Percentiles rank a stretch among this genome's conserved stretches.
Evolutionary conservation across 495 filamentous ascomycete genomes (phyloP).

Genomic region (Apodospora peruviana): DNA sequence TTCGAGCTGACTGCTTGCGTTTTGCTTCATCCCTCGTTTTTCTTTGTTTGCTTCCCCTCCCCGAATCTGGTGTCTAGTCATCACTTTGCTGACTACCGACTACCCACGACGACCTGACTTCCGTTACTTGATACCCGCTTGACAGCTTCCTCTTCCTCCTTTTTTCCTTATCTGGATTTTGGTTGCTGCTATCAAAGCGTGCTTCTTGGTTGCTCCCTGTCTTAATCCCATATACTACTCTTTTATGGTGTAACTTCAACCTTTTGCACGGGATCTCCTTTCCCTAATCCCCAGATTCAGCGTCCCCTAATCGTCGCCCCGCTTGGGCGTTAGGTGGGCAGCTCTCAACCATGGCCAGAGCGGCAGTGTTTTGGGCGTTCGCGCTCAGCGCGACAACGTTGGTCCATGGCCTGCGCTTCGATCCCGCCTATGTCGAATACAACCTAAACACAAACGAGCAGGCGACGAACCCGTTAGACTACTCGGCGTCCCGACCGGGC

Average conservation of each 20-base stretch:
- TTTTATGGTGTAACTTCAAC: neutral
- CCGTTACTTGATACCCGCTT: slow-evolving; percentile 7
- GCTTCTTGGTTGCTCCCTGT: neutral
- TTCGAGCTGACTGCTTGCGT: neutral
- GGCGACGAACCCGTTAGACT: slow-evolving; percentile 53
- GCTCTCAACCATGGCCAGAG: slow-evolving; percentile 10
- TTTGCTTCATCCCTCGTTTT: neutral
- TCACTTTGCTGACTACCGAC: slow-evolving; percentile 3
- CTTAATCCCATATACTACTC: no score
- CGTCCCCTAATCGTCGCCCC: neutral
- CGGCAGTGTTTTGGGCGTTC: slow-evolving; percentile 1
- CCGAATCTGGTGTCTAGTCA: slow-evolving; percentile 3
- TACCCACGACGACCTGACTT: neutral
- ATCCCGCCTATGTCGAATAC: slow-evolving; percentile 45
- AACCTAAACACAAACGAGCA: slow-evolving; percentile 59
- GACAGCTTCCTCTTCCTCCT: neutral
- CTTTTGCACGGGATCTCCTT: neutral
- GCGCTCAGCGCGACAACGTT: slow-evolving; percentile 4
- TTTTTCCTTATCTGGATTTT: neutral
- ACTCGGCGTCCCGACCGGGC: slow-evolving; percentile 53
- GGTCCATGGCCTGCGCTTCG: slow-evolving; percentile 45
- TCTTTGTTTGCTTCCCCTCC: neutral
- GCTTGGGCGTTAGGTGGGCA: slow-evolving; percentile 12
- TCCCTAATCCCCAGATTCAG: neutral
- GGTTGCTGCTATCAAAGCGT: neutral